Percentiles rank a stretch among this genome's conserved stretches.
phyloP scores from a whole-genome alignment of 2,329 filamentous ascomycete genomes.

The Aspergillus niger region DNA sequence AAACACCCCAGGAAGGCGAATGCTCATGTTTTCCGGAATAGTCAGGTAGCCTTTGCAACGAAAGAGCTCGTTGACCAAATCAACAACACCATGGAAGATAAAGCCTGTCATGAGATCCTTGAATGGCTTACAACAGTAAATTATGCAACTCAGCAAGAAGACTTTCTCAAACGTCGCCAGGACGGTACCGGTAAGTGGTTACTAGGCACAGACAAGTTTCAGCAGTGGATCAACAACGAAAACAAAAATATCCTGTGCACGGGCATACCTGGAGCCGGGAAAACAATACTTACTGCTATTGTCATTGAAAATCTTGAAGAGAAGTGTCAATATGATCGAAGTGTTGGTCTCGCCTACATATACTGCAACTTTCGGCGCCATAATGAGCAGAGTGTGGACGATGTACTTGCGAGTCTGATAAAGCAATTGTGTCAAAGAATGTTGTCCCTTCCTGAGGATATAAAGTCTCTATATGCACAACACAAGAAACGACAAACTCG shows the following conservation, averaged over 20 bases:
- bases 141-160: conserved; percentile 18
- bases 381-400: conserved; percentile 38
- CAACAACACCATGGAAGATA: neutral
- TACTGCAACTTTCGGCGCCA: conserved; percentile 50
- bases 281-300: conserved; percentile 21
- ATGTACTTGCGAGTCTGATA: conserved; percentile 40
- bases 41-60: neutral
- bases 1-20: neutral
- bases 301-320: conserved; percentile 4
- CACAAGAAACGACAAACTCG: conserved; percentile 18
- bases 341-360: conserved; percentile 47
- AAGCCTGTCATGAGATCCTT: conserved; percentile 7
- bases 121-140: conserved; percentile 17
- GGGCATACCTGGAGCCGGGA: conserved; percentile 24
- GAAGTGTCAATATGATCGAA: neutral
- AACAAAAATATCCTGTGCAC: conserved; percentile 18
- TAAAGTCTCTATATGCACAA: conserved; percentile 33
- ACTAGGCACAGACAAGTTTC: conserved; percentile 19
- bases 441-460: conserved; percentile 24
- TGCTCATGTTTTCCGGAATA: neutral
- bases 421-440: conserved; percentile 40
- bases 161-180: conserved; percentile 16
- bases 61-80: neutral
- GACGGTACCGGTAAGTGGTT: conserved; percentile 26
- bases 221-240: conserved; percentile 13